These are phyloP conservation scores for Cornus suecica DNA, from an alignment of 148 eudicot genomes.

Conservation along the genomic window DNA sequence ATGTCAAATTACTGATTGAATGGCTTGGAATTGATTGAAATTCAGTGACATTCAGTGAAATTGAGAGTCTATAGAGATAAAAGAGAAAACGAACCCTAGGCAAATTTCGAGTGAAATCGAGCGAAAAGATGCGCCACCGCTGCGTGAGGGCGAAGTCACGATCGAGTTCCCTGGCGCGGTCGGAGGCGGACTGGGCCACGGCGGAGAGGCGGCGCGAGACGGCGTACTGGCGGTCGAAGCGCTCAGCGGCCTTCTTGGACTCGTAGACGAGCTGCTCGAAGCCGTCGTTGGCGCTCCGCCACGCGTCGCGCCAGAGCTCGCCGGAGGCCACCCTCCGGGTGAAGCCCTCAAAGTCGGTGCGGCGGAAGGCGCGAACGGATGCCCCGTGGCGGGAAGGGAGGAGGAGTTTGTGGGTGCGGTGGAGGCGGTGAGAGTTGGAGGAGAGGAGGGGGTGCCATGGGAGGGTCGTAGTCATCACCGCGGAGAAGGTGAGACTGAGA, in stretches of 20 bases:
- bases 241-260: slow-evolving; percentile 72
- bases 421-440: slow-evolving; percentile 15
- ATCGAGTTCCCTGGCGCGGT: slow-evolving; percentile 70
- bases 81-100: slow-evolving; percentile 61
- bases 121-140: slow-evolving; percentile 57
- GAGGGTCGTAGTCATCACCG: slow-evolving; percentile 37
- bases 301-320: slow-evolving; percentile 63
- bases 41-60: not conserved
- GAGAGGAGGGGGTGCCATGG: slow-evolving; percentile 43
- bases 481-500: no score
- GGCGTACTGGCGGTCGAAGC: slow-evolving; percentile 66
- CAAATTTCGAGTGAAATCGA: slow-evolving; percentile 68
- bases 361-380: slow-evolving; percentile 42
- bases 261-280: slow-evolving; percentile 78
- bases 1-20: not conserved
- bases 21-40: no score
- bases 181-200: slow-evolving; percentile 51
- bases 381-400: slow-evolving; percentile 8
- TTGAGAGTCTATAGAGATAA: not conserved
- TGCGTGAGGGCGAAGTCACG: slow-evolving; percentile 63
- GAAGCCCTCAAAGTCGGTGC: slow-evolving; percentile 73
- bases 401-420: slow-evolving; percentile 9
- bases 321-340: slow-evolving; percentile 66
- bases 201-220: slow-evolving; percentile 50
- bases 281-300: slow-evolving; percentile 73